Conservation (phyloP, 1,139 yeast species). For the Lodderomyces metapsilosis region DNA sequence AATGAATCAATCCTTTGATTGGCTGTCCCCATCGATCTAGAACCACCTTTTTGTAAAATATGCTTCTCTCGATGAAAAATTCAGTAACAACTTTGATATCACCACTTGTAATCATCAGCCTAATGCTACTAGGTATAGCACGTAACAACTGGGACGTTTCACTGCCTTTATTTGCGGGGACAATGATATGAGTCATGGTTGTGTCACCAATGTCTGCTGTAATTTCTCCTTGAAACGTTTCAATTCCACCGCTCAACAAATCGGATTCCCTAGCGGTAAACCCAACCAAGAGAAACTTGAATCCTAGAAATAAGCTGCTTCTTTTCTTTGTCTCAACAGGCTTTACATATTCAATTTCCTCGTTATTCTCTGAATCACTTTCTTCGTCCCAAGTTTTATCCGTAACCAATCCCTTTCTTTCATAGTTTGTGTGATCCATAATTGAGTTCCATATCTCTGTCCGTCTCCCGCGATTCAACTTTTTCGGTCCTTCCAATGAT, state of each 20-base stretch:
- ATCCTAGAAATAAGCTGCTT: slow-evolving; percentile 30
- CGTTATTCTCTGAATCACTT: slow-evolving; percentile 14
- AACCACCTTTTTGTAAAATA: slow-evolving; percentile 55
- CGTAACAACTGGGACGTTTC: slow-evolving; percentile 25
- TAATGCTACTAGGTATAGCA: slow-evolving; percentile 23
- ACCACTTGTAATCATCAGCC: slow-evolving; percentile 22
- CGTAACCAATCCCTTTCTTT: slow-evolving; percentile 10
- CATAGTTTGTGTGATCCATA: slow-evolving; percentile 34
- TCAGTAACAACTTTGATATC: slow-evolving; percentile 56
- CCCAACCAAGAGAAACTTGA: slow-evolving; percentile 37
- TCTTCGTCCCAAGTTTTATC: slow-evolving; percentile 30
- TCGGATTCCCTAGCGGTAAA: slow-evolving; percentile 32
- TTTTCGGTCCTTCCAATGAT: slow-evolving; percentile 2
- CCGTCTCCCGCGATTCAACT: slow-evolving; percentile 17
- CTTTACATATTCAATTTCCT: not conserved
- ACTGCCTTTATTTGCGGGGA: slow-evolving; percentile 39
- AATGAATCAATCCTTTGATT: slow-evolving; percentile 37
- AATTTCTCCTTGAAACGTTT: slow-evolving; percentile 42
- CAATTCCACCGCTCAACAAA: slow-evolving; percentile 37
- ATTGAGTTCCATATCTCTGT: slow-evolving; percentile 49
- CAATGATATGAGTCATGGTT: slow-evolving; percentile 36
- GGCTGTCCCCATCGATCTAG: slow-evolving; percentile 78
- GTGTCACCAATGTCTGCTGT: slow-evolving; percentile 20
- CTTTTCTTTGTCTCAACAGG: not conserved
- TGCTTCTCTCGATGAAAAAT: slow-evolving; percentile 81